These are phyloP conservation scores for Eucalyptus pauciflora DNA, from an alignment of 345 rosid species.

Conservation along the genomic window DNA sequence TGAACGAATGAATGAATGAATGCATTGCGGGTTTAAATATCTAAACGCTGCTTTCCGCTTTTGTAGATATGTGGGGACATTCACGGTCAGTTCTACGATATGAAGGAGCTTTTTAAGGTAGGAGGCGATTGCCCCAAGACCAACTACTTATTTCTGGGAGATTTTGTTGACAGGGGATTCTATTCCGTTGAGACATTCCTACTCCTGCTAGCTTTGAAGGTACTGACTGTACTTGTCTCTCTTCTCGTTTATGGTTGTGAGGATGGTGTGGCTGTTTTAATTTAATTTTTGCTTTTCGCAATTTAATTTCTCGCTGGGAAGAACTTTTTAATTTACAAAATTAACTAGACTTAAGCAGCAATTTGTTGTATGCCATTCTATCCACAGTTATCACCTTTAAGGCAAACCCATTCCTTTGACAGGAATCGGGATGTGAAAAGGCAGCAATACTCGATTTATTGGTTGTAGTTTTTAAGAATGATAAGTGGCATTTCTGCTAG, in stretches of 20 bases:
- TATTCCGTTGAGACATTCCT: conserved; percentile 96
- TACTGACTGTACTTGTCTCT: conserved; percentile 1
- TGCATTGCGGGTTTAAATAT: not conserved
- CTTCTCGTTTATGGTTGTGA: not conserved
- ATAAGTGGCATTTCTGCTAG: not conserved
- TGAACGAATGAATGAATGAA: not conserved
- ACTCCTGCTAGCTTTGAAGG: conserved; percentile 93
- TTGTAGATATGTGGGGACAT: conserved; percentile 92
- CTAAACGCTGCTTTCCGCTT: not conserved
- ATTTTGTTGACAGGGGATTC: conserved; percentile 96
- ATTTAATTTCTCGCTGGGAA: not conserved
- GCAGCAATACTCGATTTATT: not conserved
- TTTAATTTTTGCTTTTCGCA: not conserved
- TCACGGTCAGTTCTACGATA: conserved; percentile 95
- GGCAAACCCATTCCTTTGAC: not conserved
- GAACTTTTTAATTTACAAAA: not conserved
- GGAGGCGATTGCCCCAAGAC: conserved; percentile 98
- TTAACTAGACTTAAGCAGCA: not conserved
- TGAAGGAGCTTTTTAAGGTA: conserved; percentile 94
- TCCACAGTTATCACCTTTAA: not conserved
- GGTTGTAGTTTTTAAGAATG: not conserved
- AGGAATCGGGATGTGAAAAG: not conserved
- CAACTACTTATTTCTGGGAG: conserved; percentile 93
- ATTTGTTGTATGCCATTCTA: not conserved
- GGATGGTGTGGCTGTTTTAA: not conserved